Evolutionary conservation across 805 yeast genomes (phyloP).

Genomic region (Lipomyces mesembrius): DNA sequence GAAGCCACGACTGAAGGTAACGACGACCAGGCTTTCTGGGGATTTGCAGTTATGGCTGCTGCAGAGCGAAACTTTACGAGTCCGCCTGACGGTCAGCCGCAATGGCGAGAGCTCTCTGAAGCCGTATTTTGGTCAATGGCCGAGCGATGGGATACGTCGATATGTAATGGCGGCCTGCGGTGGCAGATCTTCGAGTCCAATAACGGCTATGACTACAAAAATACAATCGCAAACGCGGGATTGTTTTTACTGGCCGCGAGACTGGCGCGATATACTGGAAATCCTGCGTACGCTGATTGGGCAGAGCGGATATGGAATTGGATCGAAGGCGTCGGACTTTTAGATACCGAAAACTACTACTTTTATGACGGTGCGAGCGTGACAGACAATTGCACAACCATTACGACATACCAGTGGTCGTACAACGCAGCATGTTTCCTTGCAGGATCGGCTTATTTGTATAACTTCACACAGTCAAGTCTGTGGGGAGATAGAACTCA

Average conservation of each 20-base stretch:
- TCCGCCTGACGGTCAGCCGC: conserved; percentile 63
- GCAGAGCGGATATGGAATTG: conserved; percentile 78
- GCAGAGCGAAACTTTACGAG: conserved; percentile 85
- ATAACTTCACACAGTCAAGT: conserved; percentile 68
- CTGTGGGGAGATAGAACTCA: conserved; percentile 69
- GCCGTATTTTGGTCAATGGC: conserved; percentile 92
- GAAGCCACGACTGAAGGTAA: conserved; percentile 94
- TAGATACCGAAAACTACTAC: conserved; percentile 44
- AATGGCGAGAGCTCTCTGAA: conserved; percentile 84
- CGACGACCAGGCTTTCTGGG: conserved; percentile 99
- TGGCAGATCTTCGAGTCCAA: conserved; percentile 98
- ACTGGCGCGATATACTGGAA: conserved; percentile 77
- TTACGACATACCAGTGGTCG: conserved; percentile 74
- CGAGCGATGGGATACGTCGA: conserved; percentile 74
- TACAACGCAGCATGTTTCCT: conserved; percentile 82
- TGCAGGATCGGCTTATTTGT: conserved; percentile 80
- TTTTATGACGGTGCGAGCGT: conserved; percentile 58
- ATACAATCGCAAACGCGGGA: conserved; percentile 82
- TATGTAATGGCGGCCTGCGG: conserved; percentile 87
- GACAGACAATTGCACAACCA: conserved; percentile 62
- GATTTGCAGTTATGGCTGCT: conserved; percentile 87
- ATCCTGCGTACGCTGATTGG: conserved; percentile 69
- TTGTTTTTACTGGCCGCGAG: conserved; percentile 81
- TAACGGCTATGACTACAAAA: conserved; percentile 90
- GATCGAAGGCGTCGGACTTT: conserved; percentile 57